Evolutionary conservation across 140 eudicot genomes (phyloP).

Genomic region (Flaveria floridana): DNA sequence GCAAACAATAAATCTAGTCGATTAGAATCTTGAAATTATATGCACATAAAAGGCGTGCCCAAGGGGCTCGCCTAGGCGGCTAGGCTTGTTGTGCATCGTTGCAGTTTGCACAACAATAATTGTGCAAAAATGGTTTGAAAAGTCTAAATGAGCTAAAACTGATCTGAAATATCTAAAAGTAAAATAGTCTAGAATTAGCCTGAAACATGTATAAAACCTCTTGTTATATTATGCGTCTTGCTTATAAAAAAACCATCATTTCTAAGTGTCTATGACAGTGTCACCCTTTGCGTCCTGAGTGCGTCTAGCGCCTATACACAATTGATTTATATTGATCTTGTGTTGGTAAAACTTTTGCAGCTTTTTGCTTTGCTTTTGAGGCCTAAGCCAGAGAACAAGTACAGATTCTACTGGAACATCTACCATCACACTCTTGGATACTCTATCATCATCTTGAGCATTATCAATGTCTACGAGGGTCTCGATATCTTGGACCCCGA

Average conservation of each 20-base stretch:
- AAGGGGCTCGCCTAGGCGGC: neutral
- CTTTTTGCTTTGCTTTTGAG: constrained; percentile 74
- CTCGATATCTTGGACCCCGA: constrained; percentile 74
- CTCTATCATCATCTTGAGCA: constrained; percentile 58
- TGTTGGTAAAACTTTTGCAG: constrained; percentile 33
- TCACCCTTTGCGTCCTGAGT: neutral
- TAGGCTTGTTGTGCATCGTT: neutral
- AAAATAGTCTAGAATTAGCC: neutral
- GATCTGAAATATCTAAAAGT: neutral
- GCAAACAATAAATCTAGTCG: constrained; percentile 1
- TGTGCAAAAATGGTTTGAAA: too few species aligned
- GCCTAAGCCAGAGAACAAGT: constrained; percentile 86
- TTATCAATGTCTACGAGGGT: constrained; percentile 69
- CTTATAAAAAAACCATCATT: neutral
- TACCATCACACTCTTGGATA: constrained; percentile 71
- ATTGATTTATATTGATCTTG: neutral
- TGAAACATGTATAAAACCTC: neutral
- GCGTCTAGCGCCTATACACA: neutral
- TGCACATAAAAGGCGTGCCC: neutral
- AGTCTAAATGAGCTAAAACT: too few species aligned
- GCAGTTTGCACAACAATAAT: too few species aligned
- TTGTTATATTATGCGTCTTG: neutral
- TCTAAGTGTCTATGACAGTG: too few species aligned
- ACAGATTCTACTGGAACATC: constrained; percentile 84
- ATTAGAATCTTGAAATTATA: neutral